Evolutionary conservation across 805 yeast genomes (phyloP), one percentile per base, ranked within the genome.

Genomic region (Diddensiella transvaalensis): DNA sequence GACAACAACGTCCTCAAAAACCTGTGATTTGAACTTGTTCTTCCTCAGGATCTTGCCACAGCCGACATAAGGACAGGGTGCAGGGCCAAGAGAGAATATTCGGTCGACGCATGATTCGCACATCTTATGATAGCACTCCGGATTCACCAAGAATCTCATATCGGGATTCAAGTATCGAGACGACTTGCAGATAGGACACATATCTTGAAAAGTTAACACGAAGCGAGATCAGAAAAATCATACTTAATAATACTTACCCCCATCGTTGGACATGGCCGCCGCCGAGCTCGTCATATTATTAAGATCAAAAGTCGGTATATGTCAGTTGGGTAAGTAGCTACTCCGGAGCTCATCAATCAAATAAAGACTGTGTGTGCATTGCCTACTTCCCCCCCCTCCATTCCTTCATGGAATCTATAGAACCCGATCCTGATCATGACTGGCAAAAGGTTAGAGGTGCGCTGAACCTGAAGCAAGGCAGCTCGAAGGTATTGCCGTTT

Each of bases 141-240:
- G 96, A 60, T 93, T 93, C 55, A 93, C 89, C 47, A 91, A 78
- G 63, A 93, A 91, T 56, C 77, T 81, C 83, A 93, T 85, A 58
- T 90, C 88, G 22, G 98, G 98, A 40, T 96, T 87, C 52, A 93
- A 74, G 66, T 93, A 93, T 64, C 90, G 73, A 68, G 91, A 96
- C 41, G 97, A 88, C 69, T 91, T 88, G 75, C 99, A 93, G 60
- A 93, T 88, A 24, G 98, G 98, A 73, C 99, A 93, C 81, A 90
- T 85, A 66, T 87, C 96, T 35, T 6, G 38, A 35, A 17, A 13
- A 8, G 8, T 35, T n/a, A 17, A n/a, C 38, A 35, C 15, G 10
- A 29, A 10, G 13, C 32, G 13, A 10, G 13, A 10, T 10, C 10
- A 29, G 13, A 35, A 13, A 17, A 35, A 6, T 35, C 15, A 6